Base-by-base conservation (phyloP, 1,139 yeast genomes). In the Yarrowia galli region DNA sequence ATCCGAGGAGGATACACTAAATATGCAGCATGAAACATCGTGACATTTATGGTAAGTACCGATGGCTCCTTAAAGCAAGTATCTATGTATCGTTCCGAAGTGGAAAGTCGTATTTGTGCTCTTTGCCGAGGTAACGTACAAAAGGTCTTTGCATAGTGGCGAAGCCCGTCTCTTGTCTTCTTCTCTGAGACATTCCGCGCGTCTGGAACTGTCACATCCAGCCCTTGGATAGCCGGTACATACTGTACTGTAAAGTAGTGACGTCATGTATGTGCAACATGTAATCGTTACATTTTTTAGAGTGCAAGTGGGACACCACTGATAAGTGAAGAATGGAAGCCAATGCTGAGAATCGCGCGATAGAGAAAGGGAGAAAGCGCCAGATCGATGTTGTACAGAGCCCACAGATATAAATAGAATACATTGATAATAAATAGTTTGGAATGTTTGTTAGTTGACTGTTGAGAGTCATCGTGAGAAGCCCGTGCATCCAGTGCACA, bases 391-490 rank as follows among this genome's bases (percentile, higher is more conserved):
- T 28, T 1, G 43, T 40, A 36, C 40, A 16, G 15, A 5, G 10
- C 48, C 28, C n/a, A 36, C 28, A 15, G 22, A 38, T 54, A 56
- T 56, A 56, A 56, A 56, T 40, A 56, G 36, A 56, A 56, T 56
- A 56, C 63, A 56, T 56, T 54, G 61, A 9, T 56, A 56, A 56
- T 56, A 56, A 56, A 56, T 56, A 56, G 49, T 56, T 40, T 28
- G 38, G 36, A 38, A 54, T 40, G 45, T 54, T 38, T 54, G 61
- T 54, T 36, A 53, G 45, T 38, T 40, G 45, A 38, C 45, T 54
- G 61, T 51, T 51, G 58, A 51, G 58, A 51, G 58, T 51, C 56
- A 49, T 49, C 58, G 38, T 51, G 42, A 9, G 28, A 15, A 20
- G 51, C n/a, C 56, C 40, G 18, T 53, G 22, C 60, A 53, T 53